Evolutionary conservation across 2,329 filamentous ascomycete species (phyloP), one percentile per base, ranked within the genome.

Genomic region (Trichocomaceae sp.): DNA sequence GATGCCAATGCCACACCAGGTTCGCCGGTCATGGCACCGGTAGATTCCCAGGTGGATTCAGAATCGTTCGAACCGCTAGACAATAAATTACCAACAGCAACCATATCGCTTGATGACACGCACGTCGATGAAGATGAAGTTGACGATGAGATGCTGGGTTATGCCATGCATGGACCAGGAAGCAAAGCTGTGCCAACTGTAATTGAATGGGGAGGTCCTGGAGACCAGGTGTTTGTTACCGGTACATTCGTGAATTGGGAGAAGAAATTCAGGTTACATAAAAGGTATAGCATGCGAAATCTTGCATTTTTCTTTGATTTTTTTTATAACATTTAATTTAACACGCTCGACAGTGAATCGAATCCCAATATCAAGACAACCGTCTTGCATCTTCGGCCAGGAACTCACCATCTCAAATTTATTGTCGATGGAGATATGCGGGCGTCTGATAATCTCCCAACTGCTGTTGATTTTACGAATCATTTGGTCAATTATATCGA

Each of bases 401-500:
- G 93, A 62, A 99, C 93, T 5, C 92, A 99, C 69, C 93, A 99
- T 75, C 80, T 99, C 65, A 92, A 95, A 67, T 99, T 97, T 74
- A 81, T 99, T 62, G 90, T 96, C 50, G 92, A 97, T 73, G 88
- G 88, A 56, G 86, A 92, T 66, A 96, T 96, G 90, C 83, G 86
- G 68, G 93, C 90, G 13, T 93, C 90, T 15, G 84, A 88, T 57
- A 83, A 87, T 60, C 79, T 96, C 54, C 92, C 93, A 13, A 97
- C 93, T 0, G 95, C 93, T 1, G 93, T 99, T 56, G 93, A 99
- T 70, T 96, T 95, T 70, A 95, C 90, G 60, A 97, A 97, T 75
- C 95, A 96, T 68, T 79, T 99, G 17, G 92, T 99, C 72, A 99
- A 99, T 74, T 99, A 97, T 69, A 89, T 99, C 66, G 93, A 99